Evolutionary conservation across 768 basidiomycete genomes (phyloP).

Genomic region (Russula sp.): DNA sequence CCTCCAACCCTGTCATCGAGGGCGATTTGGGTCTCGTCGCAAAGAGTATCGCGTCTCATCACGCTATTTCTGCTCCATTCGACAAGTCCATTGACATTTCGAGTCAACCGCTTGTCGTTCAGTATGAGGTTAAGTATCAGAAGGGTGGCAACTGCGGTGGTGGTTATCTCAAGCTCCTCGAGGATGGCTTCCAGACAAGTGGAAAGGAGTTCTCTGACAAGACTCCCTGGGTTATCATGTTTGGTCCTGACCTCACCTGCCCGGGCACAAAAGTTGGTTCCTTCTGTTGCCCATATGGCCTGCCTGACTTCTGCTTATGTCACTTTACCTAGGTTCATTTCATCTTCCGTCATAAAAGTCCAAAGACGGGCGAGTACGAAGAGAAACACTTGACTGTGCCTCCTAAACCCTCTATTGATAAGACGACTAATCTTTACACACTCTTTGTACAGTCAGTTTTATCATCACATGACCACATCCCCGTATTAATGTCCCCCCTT

Average conservation of each 20-base stretch:
- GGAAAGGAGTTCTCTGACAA: constrained; percentile 92
- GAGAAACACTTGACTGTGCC: constrained; percentile 90
- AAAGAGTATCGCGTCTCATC: constrained; percentile 95
- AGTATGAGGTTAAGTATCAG: constrained; percentile 99
- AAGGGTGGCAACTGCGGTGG: constrained; percentile 99
- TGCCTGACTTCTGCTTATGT: background rate
- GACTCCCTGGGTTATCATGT: constrained; percentile 95
- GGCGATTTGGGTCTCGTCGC: constrained; percentile 92
- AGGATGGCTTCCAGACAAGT: constrained; percentile 88
- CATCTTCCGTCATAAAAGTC: constrained; percentile 98
- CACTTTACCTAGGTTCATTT: constrained; percentile 70
- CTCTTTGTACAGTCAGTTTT: constrained; percentile 76
- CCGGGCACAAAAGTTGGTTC: constrained; percentile 74
- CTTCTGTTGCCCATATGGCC: background rate
- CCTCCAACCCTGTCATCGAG: constrained; percentile 62
- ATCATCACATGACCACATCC: background rate
- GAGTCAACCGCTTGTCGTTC: constrained; percentile 83
- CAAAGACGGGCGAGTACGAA: constrained; percentile 85
- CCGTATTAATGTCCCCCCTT: constrained; percentile 1
- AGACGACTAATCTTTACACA: constrained; percentile 90
- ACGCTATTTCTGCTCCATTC: constrained; percentile 96
- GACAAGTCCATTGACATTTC: constrained; percentile 67
- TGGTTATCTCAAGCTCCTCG: constrained; percentile 95
- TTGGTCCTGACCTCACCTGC: constrained; percentile 93
- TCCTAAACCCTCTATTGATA: constrained; percentile 81